Conservation (phyloP, 495 filamentous ascomycete species). For the Bryoglossum gracile region DNA sequence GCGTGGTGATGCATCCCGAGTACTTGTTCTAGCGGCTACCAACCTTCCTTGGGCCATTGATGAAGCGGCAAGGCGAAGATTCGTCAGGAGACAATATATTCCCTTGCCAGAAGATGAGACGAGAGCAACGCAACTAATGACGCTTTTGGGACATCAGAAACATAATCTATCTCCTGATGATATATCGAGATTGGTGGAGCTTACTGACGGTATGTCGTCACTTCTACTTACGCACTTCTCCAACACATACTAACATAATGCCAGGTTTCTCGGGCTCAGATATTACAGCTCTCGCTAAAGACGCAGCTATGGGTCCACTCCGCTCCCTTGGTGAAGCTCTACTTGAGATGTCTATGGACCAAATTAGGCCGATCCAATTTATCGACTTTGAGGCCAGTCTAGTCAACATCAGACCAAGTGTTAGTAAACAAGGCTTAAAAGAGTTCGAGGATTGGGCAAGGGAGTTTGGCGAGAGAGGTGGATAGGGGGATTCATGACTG, state of each 20-base stretch:
- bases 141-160: constrained; percentile 77
- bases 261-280: constrained; percentile 94
- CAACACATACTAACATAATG: constrained; percentile 6
- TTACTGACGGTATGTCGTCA: constrained; percentile 69
- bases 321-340: constrained; percentile 86
- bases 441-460: constrained; percentile 91
- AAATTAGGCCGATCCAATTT: constrained; percentile 81
- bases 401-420: constrained; percentile 80
- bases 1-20: constrained; percentile 79
- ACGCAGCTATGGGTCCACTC: constrained; percentile 96
- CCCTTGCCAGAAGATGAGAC: constrained; percentile 82
- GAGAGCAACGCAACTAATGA: constrained; percentile 67
- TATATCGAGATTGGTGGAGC: constrained; percentile 64
- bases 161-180: constrained; percentile 70
- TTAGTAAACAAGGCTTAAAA: constrained; percentile 74
- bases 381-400: constrained; percentile 83
- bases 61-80: constrained; percentile 84
- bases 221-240: constrained; percentile 1
- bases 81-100: constrained; percentile 94
- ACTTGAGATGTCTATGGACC: constrained; percentile 83
- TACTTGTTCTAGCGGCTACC: constrained; percentile 90
- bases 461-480: constrained; percentile 88
- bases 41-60: constrained; percentile 98
- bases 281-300: constrained; percentile 94
- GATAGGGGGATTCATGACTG: constrained; percentile 44